phyloP scores from a whole-genome alignment of 208 protist species.

The Trypanosoma rangeli region DNA sequence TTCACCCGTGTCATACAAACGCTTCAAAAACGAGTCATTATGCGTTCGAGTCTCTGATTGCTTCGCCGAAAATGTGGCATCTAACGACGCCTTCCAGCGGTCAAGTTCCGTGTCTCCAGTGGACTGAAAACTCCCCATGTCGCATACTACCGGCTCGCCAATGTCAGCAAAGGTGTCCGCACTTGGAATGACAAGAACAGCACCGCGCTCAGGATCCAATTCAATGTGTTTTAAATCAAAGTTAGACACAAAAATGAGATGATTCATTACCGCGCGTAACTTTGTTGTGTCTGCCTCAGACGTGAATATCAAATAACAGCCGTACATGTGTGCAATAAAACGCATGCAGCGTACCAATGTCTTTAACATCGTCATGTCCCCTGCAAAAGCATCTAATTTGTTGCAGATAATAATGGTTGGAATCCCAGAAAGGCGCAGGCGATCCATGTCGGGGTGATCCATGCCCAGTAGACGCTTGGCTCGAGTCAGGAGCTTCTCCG shows the following conservation, averaged over 20 bases:
- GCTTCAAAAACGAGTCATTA: slow-evolving; percentile 64
- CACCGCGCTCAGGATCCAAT: slow-evolving; percentile 59
- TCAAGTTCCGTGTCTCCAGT: slow-evolving; percentile 82
- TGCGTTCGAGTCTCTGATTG: slow-evolving; percentile 34
- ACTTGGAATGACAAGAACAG: slow-evolving; percentile 70
- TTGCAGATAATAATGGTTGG: slow-evolving; percentile 86
- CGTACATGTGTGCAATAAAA: slow-evolving; percentile 83
- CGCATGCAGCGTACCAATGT: slow-evolving; percentile 65
- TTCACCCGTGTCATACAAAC: slow-evolving; percentile 63
- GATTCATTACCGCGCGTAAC: slow-evolving; percentile 62
- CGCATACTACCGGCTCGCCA: slow-evolving; percentile 52
- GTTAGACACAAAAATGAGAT: slow-evolving; percentile 76
- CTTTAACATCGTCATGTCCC: slow-evolving; percentile 57
- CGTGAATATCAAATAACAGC: slow-evolving; percentile 74
- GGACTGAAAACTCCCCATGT: slow-evolving; percentile 34
- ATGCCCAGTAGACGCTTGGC: slow-evolving; percentile 58
- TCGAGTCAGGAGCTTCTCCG: slow-evolving; percentile 71
- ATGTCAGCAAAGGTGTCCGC: slow-evolving; percentile 85
- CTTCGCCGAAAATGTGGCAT: slow-evolving; percentile 61
- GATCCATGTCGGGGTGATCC: slow-evolving; percentile 71
- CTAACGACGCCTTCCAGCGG: slow-evolving; percentile 79
- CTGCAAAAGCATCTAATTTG: slow-evolving; percentile 76
- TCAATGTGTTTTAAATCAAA: slow-evolving; percentile 77
- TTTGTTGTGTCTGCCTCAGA: slow-evolving; percentile 60
- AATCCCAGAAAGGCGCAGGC: slow-evolving; percentile 77